Evolutionary conservation across 2,329 filamentous ascomycete genomes (phyloP).

Genomic region (Microsporum audouinii): DNA sequence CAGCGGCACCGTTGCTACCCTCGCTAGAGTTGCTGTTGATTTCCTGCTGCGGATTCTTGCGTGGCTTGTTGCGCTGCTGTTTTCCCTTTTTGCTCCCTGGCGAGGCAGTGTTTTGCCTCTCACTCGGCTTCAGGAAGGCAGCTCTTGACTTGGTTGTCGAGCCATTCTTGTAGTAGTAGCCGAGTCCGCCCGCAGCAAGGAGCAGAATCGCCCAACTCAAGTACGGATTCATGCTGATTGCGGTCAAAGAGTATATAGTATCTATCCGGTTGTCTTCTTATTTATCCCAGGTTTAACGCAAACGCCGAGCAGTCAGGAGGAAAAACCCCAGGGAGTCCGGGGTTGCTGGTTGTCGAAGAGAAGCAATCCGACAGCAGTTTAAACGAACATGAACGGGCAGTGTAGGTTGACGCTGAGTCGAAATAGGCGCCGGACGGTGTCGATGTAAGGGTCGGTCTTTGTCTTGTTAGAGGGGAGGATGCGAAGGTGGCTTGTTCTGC

Average conservation of each 20-base stretch:
- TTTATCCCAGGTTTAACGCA: not conserved
- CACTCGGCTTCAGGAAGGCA: constrained; percentile 21
- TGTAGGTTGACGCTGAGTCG: not conserved
- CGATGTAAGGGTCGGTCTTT: not conserved
- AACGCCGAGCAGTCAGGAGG: not conserved
- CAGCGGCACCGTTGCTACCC: not conserved
- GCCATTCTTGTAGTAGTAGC: constrained; percentile 33
- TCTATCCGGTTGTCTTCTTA: not conserved
- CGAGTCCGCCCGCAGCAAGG: constrained; percentile 30
- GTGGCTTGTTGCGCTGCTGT: constrained; percentile 28
- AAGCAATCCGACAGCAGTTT: not conserved
- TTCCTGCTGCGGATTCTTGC: constrained; percentile 23
- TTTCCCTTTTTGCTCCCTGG: constrained; percentile 33
- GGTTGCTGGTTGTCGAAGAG: not conserved
- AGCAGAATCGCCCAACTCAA: constrained; percentile 36
- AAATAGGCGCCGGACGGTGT: not conserved
- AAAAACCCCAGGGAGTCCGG: not conserved
- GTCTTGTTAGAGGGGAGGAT: not conserved
- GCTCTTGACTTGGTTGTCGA: constrained; percentile 22
- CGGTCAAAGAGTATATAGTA: not conserved
- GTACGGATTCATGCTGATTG: constrained; percentile 31
- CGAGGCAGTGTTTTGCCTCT: constrained; percentile 25
- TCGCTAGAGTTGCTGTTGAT: constrained; percentile 8
- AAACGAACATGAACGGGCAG: not conserved
- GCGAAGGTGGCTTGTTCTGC: constrained; percentile 2